Base-by-base conservation (phyloP, 768 basidiomycete genomes). In the Filobasidium floriforme region DNA sequence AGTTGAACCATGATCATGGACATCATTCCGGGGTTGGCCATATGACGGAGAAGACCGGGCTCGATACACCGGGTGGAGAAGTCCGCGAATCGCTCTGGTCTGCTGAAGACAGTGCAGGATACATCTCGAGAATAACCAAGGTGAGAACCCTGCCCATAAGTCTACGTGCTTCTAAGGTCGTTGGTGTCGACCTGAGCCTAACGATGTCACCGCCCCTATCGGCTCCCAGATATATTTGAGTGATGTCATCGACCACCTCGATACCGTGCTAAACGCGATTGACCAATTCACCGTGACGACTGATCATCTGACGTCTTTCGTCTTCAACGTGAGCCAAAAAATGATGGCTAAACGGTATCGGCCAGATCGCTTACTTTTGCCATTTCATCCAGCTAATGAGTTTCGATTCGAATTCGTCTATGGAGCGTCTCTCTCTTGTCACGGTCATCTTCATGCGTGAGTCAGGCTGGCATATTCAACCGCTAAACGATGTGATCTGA, bases 231-330 rank as follows among this genome's bases (percentile, higher is more conserved):
- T 70, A 6, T 78, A 78, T 60, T 69, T 78, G 18, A 70, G 69
- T n/a, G 77, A 78, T 67, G 75, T 76, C 11, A 67, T 78, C n/a
- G 77, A 78, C 71, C 77, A 78, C 62, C 68, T 78, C 15, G 77
- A 78, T 57, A 71, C 73, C 44, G 69, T 75, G 18, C 68, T 76
- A 1, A 67, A 69, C n/a, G 65, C 64, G 26, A 60, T 78, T 62
- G 76, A 78, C 55, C 76, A 76, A 59, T 77, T 71, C 64, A 71
- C 73, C 7, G 72, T 73, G 37, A 75, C 73, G 6, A 75, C 73
- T 37, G 77, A 78, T 43, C 76, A 77, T 66, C 59, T 78, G 64
- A 76, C 76, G 41, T 73, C 74, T 65, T 78, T 76, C 65, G 73
- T 78, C 41, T 78, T 78, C 70, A 65, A 68, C 52, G 77, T 78